A percentile compares a stretch with the other conserved stretches of the same genome.
These are phyloP conservation scores for Kregervanrija delftensis DNA, from an alignment of 805 yeast genomes.

Conservation along the genomic window DNA sequence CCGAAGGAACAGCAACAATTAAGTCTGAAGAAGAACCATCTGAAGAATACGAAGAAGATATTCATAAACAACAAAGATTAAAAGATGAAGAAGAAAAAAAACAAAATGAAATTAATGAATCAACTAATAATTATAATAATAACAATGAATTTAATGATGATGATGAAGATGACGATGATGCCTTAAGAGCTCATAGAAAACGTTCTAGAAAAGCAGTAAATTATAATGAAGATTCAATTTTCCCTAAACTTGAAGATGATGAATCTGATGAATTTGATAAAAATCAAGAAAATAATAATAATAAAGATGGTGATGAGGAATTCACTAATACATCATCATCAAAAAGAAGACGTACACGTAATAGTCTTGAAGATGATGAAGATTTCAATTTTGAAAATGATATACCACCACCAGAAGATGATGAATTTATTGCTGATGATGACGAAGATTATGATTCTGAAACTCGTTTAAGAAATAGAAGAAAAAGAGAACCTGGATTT, in stretches of 20 bases:
- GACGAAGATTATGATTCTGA: conserved; percentile 5
- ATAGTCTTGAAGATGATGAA: conserved; percentile 1
- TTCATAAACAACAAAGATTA: conserved; percentile 3
- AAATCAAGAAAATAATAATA: conserved; percentile 3
- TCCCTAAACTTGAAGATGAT: conserved; percentile 21
- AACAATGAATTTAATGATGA: conserved; percentile 7
- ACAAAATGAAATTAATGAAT: background rate
- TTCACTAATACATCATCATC: too few species aligned
- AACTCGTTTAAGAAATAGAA: conserved; percentile 1
- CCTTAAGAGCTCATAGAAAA: conserved; percentile 19
- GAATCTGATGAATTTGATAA: conserved; percentile 21
- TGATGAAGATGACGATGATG: conserved; percentile 19
- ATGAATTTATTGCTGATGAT: conserved; percentile 8
- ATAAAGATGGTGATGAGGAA: conserved; percentile 1
- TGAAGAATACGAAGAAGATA: conserved; percentile 19
- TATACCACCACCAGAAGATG: conserved; percentile 2
- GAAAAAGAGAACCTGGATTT: conserved; percentile 8
- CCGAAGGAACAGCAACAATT: background rate
- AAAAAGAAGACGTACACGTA: too few species aligned
- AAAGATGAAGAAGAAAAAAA: background rate
- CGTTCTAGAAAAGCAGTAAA: conserved; percentile 26
- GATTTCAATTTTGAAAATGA: conserved; percentile 7
- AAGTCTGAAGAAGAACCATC: conserved; percentile 14
- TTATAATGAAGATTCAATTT: conserved; percentile 27
- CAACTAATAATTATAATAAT: background rate